These are phyloP conservation scores for Alternaria viburni DNA, from an alignment of 2,329 filamentous ascomycete genomes.

Conservation along the genomic window DNA sequence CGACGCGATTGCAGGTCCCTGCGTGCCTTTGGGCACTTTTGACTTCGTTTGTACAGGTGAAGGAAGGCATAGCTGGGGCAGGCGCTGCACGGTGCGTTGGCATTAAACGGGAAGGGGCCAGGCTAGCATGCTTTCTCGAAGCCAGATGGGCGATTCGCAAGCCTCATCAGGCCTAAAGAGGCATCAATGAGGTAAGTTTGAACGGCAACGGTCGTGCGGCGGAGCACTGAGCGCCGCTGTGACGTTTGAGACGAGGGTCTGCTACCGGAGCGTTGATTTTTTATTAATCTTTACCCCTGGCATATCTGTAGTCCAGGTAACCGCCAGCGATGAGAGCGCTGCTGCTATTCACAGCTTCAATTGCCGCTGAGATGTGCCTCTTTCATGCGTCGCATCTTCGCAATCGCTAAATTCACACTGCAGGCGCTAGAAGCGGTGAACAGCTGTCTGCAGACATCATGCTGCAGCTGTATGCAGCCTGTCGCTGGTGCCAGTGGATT, in stretches of 20 bases:
- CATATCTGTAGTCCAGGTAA: slow-evolving; percentile 33
- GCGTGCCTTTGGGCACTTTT: slow-evolving; percentile 8
- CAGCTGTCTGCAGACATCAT: slow-evolving; percentile 43
- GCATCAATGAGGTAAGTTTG: slow-evolving; percentile 26
- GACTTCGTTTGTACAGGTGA: slow-evolving; percentile 5
- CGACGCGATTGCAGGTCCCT: slow-evolving; percentile 10
- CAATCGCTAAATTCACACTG: slow-evolving; percentile 3
- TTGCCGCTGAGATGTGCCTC: neutral
- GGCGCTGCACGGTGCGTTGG: slow-evolving; percentile 47
- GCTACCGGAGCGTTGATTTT: slow-evolving; percentile 19
- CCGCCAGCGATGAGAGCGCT: slow-evolving; percentile 14
- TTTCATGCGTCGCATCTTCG: neutral
- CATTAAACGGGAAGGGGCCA: slow-evolving; percentile 28
- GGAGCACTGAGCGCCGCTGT: slow-evolving; percentile 35
- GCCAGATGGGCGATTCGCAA: slow-evolving; percentile 29
- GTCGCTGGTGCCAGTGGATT: slow-evolving; percentile 14
- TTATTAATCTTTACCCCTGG: slow-evolving; percentile 16
- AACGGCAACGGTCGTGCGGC: slow-evolving; percentile 30
- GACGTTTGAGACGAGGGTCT: slow-evolving; percentile 31
- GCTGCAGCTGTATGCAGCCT: slow-evolving; percentile 30
- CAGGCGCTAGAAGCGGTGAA: slow-evolving; percentile 33
- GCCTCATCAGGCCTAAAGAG: slow-evolving; percentile 28
- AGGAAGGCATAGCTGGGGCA: slow-evolving; percentile 24
- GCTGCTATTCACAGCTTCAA: neutral
- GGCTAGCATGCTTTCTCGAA: slow-evolving; percentile 32